phyloP scores from a whole-genome alignment of 2,329 filamentous ascomycete genomes.

The Hawksworthiomyces lignivorus region DNA sequence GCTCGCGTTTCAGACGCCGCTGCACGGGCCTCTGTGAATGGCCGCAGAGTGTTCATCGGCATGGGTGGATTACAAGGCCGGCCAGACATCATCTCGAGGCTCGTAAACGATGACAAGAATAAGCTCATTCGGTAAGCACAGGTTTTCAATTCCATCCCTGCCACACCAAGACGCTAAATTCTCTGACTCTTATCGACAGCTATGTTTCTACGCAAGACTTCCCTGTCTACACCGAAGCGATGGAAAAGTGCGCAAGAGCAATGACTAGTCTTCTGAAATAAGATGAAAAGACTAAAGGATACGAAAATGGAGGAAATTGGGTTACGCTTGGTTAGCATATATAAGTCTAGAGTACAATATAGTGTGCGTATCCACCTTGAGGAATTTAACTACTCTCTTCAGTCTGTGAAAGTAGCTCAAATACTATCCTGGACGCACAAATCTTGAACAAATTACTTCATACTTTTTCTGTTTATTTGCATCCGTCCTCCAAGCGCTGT shows the following conservation, averaged over 20 bases:
- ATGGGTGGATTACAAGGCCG: conserved; percentile 3
- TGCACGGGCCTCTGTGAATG: neutral
- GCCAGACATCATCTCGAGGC: neutral
- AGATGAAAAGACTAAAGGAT: neutral
- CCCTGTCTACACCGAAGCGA: neutral
- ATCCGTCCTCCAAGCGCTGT: too few species aligned
- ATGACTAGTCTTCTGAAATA: conserved; percentile 1
- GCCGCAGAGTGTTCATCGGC: conserved; percentile 2
- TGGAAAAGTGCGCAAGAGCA: neutral
- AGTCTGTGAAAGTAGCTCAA: too few species aligned
- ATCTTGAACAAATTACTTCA: too few species aligned
- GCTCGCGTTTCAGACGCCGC: neutral
- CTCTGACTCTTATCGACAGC: neutral
- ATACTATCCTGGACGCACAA: too few species aligned
- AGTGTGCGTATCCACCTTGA: too few species aligned
- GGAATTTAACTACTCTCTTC: too few species aligned
- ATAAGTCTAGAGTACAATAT: too few species aligned
- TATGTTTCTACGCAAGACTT: neutral
- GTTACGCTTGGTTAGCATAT: too few species aligned
- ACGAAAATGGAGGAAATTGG: too few species aligned
- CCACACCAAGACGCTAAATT: neutral
- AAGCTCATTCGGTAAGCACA: conserved; percentile 1
- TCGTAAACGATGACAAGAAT: conserved; percentile 2
- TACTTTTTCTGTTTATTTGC: too few species aligned
- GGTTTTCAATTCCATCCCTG: too few species aligned